Percentiles rank a stretch among this genome's conserved stretches.
Evolutionary conservation across 2,329 filamentous ascomycete species (phyloP).

Genomic region (Colletotrichum eleusines): DNA sequence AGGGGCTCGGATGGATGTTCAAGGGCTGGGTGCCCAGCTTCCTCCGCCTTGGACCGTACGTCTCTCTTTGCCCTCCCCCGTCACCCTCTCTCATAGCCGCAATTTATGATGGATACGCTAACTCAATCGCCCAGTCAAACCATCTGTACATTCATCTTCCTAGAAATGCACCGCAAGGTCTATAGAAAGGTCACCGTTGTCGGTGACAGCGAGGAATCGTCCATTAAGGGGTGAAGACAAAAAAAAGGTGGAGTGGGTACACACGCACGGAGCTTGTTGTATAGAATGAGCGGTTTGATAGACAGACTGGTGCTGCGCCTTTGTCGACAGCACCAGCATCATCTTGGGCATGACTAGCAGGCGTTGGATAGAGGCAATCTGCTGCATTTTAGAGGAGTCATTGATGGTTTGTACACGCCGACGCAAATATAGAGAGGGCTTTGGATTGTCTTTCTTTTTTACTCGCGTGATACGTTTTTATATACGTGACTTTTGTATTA

Average conservation of each 20-base stretch:
- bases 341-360: constrained; percentile 20
- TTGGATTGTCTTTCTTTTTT: neutral
- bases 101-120: neutral
- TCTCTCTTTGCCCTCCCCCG: constrained; percentile 42
- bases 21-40: constrained; percentile 89
- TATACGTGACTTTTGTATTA: constrained; percentile 19
- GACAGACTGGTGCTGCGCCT: constrained; percentile 31
- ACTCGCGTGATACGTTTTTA: neutral
- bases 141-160: constrained; percentile 86
- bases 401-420: constrained; percentile 20
- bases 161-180: constrained; percentile 87
- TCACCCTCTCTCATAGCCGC: neutral
- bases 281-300: constrained; percentile 23
- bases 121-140: constrained; percentile 70
- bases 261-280: constrained; percentile 1
- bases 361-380: constrained; percentile 34
- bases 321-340: constrained; percentile 6
- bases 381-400: constrained; percentile 41
- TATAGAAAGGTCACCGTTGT: constrained; percentile 70
- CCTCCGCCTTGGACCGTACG: constrained; percentile 72
- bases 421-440: neutral
- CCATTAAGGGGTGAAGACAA: constrained; percentile 16
- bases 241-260: neutral
- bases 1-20: constrained; percentile 87
- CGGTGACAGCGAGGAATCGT: constrained; percentile 48